Evolutionary conservation across 2,329 filamentous ascomycete genomes (phyloP).

Genomic region (Passalora sequoiae): DNA sequence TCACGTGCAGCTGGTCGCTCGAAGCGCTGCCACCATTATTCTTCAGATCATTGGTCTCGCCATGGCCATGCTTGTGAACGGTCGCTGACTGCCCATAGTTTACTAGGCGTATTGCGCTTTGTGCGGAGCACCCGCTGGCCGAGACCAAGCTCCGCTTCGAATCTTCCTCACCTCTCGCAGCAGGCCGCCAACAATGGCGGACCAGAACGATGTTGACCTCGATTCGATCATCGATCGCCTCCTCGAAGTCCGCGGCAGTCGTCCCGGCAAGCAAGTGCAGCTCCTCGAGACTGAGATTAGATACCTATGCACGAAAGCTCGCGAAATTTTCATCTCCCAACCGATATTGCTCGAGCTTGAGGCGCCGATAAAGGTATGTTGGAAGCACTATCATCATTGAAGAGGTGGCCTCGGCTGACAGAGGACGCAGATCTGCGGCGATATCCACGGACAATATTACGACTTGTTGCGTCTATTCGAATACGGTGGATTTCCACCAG

Average conservation of each 20-base stretch:
- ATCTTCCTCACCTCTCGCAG: constrained; percentile 9
- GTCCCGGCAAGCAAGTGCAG: constrained; percentile 97
- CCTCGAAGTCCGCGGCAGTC: constrained; percentile 93
- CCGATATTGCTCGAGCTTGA: constrained; percentile 96
- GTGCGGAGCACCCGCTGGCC: constrained; percentile 15
- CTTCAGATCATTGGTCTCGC: background rate
- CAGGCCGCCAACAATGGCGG: constrained; percentile 55
- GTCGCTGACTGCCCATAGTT: constrained; percentile 19
- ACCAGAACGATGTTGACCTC: constrained; percentile 87
- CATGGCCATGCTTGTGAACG: background rate
- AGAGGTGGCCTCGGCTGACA: constrained; percentile 19
- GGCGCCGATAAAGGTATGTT: constrained; percentile 91
- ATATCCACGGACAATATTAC: constrained; percentile 99
- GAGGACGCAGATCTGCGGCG: constrained; percentile 80
- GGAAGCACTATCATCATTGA: too few species aligned
- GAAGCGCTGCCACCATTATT: too few species aligned
- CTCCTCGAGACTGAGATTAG: constrained; percentile 93
- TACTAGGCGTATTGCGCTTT: constrained; percentile 13
- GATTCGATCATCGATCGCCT: constrained; percentile 99
- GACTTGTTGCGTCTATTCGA: constrained; percentile 95
- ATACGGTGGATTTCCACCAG: constrained; percentile 95
- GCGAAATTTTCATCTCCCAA: constrained; percentile 99
- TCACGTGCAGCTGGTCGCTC: constrained; percentile 11
- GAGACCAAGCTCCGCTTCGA: constrained; percentile 19
- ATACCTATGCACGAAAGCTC: constrained; percentile 94